Base-by-base conservation (phyloP, 2,329 filamentous ascomycete genomes). In the Elsinoe necatrix region DNA sequence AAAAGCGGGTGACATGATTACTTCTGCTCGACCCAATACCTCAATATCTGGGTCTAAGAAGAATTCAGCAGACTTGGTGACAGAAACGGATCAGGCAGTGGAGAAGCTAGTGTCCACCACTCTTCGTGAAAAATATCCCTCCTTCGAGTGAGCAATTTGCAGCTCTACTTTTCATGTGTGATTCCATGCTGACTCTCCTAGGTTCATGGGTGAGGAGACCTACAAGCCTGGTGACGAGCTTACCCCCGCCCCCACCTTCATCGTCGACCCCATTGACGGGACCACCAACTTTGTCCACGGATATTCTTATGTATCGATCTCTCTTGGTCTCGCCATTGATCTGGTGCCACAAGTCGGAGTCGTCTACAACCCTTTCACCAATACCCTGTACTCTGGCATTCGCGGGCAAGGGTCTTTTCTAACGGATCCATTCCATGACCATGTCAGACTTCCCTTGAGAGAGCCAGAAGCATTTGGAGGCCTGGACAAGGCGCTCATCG, bases 181-280 rank as follows among this genome's bases (percentile, higher is more conserved):
- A n/a, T 9, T 37, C 34, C 9, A 21, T 29, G 29, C 57, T 57
- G 18, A 58, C 16, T 47, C 27, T 42, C 57, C 5, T 50, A 76
- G 70, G 62, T 88, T 89, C 69, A 82, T 89, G 69, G 86, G 86
- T 67, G 86, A 89, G 67, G 87, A 92, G 72, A 89, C 86, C 1
- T 83, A 89, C 73, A 76, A 82, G 61, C 80, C 85, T 1, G 86
- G 86, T 63, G 73, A 72, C 62, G 70, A 65, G n/a, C 75, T 92
- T 47, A 85, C 82, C 0, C 69, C 77, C 27, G 78, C 78, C 14
- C 87, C 87, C 1, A 92, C 87, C 42, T 91, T 91, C 72, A 80
- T 91, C 66, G 84, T 87, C 62, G 87, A 92, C 68, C 87, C 87
- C 43, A 90, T 92, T 63, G 87, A 92, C 72, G 87, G 86, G 66